A percentile compares a stretch with the other conserved stretches of the same genome.
Conservation (phyloP, 1,139 yeast genomes). For the Nakaseomyces glabratus region DNA sequence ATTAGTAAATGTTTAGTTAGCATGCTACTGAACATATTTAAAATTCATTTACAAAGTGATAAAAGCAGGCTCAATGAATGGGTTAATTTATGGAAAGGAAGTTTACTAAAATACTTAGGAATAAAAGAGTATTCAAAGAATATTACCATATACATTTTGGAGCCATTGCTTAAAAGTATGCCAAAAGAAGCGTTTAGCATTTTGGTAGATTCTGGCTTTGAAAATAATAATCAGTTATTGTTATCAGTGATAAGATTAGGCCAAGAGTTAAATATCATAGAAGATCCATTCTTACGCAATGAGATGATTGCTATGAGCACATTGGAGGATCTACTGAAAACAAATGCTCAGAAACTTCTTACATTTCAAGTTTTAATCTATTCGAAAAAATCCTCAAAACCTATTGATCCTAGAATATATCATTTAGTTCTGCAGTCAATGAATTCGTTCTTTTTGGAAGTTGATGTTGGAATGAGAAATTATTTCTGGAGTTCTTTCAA, state of each 20-base stretch:
- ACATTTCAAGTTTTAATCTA: slow-evolving; percentile 54
- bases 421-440: slow-evolving; percentile 37
- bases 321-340: slow-evolving; percentile 37
- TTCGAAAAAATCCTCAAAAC: slow-evolving; percentile 52
- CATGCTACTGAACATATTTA: slow-evolving; percentile 35
- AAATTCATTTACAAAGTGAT: slow-evolving; percentile 18
- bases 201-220: slow-evolving; percentile 33
- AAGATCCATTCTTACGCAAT: slow-evolving; percentile 41
- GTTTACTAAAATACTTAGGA: slow-evolving; percentile 33
- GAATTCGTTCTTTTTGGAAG: slow-evolving; percentile 48
- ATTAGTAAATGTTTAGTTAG: slow-evolving; percentile 54
- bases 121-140: slow-evolving; percentile 36
- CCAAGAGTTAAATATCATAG: slow-evolving; percentile 46
- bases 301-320: slow-evolving; percentile 34
- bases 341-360: slow-evolving; percentile 44
- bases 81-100: slow-evolving; percentile 45
- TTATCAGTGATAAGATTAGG: slow-evolving; percentile 57
- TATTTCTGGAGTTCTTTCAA: slow-evolving; percentile 52
- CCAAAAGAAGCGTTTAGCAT: slow-evolving; percentile 37
- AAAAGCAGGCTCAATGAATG: slow-evolving; percentile 34
- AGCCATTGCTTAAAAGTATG: slow-evolving; percentile 44
- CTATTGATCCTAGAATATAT: slow-evolving; percentile 41
- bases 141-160: slow-evolving; percentile 52
- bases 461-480: slow-evolving; percentile 58
- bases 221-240: slow-evolving; percentile 35